Evolutionary conservation across 306 rosid species (phyloP), one percentile per base, ranked within the genome.

Genomic region (Fagus crenata): DNA sequence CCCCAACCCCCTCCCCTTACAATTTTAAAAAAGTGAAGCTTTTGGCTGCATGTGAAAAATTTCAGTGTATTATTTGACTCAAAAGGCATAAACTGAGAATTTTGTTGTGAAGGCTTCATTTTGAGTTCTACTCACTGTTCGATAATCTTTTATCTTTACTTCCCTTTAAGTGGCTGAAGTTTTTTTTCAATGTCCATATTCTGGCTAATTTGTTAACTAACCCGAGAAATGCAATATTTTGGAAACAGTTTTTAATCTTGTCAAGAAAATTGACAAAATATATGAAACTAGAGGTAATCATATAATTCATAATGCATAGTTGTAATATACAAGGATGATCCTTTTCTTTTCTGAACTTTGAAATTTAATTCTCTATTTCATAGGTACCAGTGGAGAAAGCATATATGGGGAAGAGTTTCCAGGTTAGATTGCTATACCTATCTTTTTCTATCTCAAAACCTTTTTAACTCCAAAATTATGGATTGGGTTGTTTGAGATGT

Each of bases 331-430:
- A 31, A 3, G 35, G 11, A 59, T 59, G 17, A 59, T 1, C n/a
- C 41, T 37, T 22, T 28, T 43, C 46, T 22, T 22, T 22, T 4
- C 36, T 69, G 39, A 6, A 63, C 49, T 54, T 53, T 28, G 18
- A 74, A 32, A 41, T 54, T 54, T 54, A 76, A 72, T 73, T 69
- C 51, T 7, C 9, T 49, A 22, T 75, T 78, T 75, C 78, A 80
- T 88, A 95, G 98, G 99, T 73, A 88, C 97, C 61, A 90, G 89
- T 78, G 99, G 99, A 71, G 99, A 95, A 87, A 92, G 99, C 87
- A 92, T 95, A 77, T 95, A 95, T 32, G 96, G 94, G 12, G 86
- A 75, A 1, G 84, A 89, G 78, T 92, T 95, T 81, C 99, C 97
- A 81, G 99, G 99, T 95, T 72, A 87, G 84, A 70, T 53, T 75